Percentiles rank a stretch among this genome's conserved stretches.
phyloP scores from a whole-genome alignment of 140 eudicot genomes.

The Bidens hawaiensis region DNA sequence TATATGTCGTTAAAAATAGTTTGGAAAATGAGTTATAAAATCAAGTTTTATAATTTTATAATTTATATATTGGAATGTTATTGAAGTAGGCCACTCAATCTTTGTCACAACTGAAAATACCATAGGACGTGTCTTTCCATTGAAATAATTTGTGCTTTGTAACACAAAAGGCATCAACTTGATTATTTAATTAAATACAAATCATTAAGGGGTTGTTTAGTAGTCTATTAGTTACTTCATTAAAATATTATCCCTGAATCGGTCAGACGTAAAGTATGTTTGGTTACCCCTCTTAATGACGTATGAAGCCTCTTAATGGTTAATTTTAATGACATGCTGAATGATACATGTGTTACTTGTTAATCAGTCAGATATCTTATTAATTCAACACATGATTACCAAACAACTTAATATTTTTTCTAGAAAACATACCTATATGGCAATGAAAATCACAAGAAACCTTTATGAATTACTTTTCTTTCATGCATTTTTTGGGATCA shows the following conservation, averaged over 20 bases:
- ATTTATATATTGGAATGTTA: not conserved
- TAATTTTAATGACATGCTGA: too few relatives aligned
- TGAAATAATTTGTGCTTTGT: conserved; percentile 19
- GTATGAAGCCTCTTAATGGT: too few relatives aligned
- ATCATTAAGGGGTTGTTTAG: too few relatives aligned
- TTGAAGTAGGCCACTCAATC: conserved; percentile 22
- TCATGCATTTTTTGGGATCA: not conserved
- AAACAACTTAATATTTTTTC: too few relatives aligned
- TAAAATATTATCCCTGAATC: too few relatives aligned
- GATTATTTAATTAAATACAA: not conserved
- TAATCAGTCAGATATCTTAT: too few relatives aligned
- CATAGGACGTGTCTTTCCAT: conserved; percentile 25
- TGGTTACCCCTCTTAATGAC: too few relatives aligned
- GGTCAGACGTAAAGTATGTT: too few relatives aligned
- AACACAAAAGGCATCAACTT: not conserved
- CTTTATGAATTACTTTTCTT: not conserved
- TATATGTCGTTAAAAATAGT: conserved; percentile 5
- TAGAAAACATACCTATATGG: not conserved
- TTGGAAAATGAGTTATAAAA: not conserved
- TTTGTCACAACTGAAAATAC: conserved; percentile 15
- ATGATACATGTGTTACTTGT: too few relatives aligned
- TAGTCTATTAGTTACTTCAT: too few relatives aligned
- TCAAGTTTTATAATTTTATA: conserved; percentile 10
- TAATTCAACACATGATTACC: too few relatives aligned
- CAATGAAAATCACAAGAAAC: not conserved